A percentile compares a stretch with the other conserved stretches of the same genome.
Evolutionary conservation across 768 basidiomycete genomes (phyloP).

Genomic region (Omphalotus guepiniiformis): DNA sequence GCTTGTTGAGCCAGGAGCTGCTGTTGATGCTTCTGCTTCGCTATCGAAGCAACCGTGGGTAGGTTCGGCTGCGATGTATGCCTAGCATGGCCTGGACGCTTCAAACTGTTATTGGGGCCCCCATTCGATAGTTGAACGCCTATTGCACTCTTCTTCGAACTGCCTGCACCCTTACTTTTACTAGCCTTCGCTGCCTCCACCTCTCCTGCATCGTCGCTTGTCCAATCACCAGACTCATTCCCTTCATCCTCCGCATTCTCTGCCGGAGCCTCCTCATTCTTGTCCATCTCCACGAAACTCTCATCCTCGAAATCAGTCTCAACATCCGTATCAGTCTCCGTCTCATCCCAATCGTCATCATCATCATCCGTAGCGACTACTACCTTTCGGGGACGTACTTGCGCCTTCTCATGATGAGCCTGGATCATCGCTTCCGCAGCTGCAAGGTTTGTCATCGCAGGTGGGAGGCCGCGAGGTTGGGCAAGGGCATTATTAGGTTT

Average conservation of each 20-base stretch:
- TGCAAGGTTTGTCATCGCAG: slow-evolving; percentile 3
- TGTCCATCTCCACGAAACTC: slow-evolving; percentile 10
- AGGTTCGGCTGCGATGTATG: slow-evolving; percentile 5
- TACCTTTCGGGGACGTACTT: slow-evolving; percentile 27
- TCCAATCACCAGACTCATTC: slow-evolving; percentile 51
- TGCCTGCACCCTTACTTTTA: background rate
- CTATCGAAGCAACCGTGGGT: background rate
- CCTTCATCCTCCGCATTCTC: slow-evolving; percentile 32
- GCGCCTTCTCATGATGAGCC: slow-evolving; percentile 19
- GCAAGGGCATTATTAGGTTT: slow-evolving; percentile 1
- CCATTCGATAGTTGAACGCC: slow-evolving; percentile 22
- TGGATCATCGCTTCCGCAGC: slow-evolving; percentile 11
- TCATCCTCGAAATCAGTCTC: slow-evolving; percentile 26
- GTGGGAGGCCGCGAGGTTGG: slow-evolving; percentile 3
- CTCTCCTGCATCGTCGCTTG: slow-evolving; percentile 49
- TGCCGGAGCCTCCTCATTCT: slow-evolving; percentile 6
- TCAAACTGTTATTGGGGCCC: slow-evolving; percentile 20
- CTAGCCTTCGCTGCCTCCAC: slow-evolving; percentile 22
- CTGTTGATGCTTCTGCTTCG: slow-evolving; percentile 3
- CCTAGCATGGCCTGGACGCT: slow-evolving; percentile 5
- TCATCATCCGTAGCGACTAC: slow-evolving; percentile 52
- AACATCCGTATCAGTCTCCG: slow-evolving; percentile 29
- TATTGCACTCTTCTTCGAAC: background rate
- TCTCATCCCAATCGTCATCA: slow-evolving; percentile 49
- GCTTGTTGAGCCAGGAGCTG: background rate